Base-by-base conservation (phyloP, 331 rosid genomes). In the Ulmus americana region DNA sequence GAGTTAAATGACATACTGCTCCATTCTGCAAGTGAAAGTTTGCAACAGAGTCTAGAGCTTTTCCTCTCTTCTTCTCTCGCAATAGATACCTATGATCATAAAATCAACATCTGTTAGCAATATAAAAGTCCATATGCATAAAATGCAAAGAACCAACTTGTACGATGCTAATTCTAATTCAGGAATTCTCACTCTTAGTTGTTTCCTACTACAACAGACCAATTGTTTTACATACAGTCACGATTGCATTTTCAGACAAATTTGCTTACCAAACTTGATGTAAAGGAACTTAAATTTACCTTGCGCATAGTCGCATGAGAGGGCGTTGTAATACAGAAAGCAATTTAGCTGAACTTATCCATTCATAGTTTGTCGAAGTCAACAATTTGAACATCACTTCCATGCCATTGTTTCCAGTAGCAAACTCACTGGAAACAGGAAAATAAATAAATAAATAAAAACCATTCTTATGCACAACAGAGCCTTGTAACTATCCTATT, bases 21-120 rank as follows among this genome's bases (percentile, higher is more conserved):
- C 98, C 98, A 74, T 92, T 92, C 80, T 88, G 98, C 80, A 92
- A 80, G 85, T 92, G 98, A 77, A 92, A 92, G 79, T 92, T 92
- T 59, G 95, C 95, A 41, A 92, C 96, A 40, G 95, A 89, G 68
- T 92, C 98, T 72, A 92, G 88, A 69, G 95, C 95, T 82, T 83
- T 92, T 59, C 98, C 98, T 82, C 98, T 88, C 74, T 88, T 92
- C 81, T 92, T 88, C 91, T 92, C 98, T 83, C 80, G 86, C 56
- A 89, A 66, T 77, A 92, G 94, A 84, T 88, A 92, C 88, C 98
- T 92, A 63, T 14, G 65, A 55, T 48, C 63, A 48, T 43, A 65
- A 39, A 35, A 63, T 18, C 47, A 8, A 54, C 15, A 46, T 44
- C 20, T 55, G 59, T 68, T 45, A 61, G 40, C 59, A 45, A 44